Evolutionary conservation across 768 basidiomycete genomes (phyloP).

Genomic region (Trametes gibbosa): DNA sequence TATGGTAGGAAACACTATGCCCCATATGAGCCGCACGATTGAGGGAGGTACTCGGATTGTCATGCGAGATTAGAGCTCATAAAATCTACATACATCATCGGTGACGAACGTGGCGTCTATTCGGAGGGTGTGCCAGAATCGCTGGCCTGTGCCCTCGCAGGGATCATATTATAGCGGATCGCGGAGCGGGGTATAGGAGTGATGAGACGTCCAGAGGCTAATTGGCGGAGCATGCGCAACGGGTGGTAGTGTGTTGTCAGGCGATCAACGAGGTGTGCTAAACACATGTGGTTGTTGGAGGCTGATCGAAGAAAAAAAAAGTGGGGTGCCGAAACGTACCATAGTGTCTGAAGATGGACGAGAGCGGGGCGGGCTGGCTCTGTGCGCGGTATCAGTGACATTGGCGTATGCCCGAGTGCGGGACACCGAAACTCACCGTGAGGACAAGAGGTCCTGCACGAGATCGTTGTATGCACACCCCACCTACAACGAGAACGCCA

Average conservation of each 20-base stretch:
- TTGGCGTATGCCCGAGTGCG: neutral
- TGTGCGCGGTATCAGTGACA: neutral
- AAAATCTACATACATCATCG: too few species aligned
- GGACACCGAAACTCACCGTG: constrained; percentile 1
- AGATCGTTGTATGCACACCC: constrained; percentile 10
- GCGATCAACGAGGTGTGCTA: constrained; percentile 18
- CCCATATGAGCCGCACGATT: neutral
- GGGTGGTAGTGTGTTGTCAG: constrained; percentile 22
- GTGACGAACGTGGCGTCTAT: too few species aligned
- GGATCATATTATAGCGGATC: constrained; percentile 26
- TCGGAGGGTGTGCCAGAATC: neutral
- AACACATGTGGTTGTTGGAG: too few species aligned
- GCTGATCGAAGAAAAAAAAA: too few species aligned
- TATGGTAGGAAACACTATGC: too few species aligned
- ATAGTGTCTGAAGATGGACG: constrained; percentile 25
- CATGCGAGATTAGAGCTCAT: too few species aligned
- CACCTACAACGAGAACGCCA: neutral
- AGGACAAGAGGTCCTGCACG: constrained; percentile 10
- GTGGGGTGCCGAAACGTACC: too few species aligned
- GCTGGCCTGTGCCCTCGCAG: neutral
- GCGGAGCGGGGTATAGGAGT: constrained; percentile 16
- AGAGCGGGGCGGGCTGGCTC: constrained; percentile 20
- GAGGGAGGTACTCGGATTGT: neutral
- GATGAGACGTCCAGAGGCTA: constrained; percentile 14
- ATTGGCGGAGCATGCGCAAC: constrained; percentile 15